Conservation (phyloP, 139 green algal species). For the Gonium pectorale region DNA sequence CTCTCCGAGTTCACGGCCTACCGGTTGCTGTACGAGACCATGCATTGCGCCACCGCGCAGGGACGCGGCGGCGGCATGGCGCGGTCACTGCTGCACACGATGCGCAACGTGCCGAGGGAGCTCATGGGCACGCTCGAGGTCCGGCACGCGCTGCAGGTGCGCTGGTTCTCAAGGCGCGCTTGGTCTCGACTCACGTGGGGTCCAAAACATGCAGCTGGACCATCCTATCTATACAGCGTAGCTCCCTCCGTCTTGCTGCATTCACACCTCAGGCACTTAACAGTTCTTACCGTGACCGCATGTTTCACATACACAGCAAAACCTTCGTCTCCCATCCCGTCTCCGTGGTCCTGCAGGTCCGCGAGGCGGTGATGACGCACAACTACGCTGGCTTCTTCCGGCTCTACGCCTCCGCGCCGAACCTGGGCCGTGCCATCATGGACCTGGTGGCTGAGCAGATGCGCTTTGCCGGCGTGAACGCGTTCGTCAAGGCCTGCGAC, state of each 20-base stretch:
- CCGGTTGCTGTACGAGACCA: conserved; percentile 73
- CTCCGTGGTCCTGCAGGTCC: too few species aligned
- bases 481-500: conserved; percentile 69
- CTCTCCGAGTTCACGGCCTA: conserved; percentile 70
- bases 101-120: conserved; percentile 54
- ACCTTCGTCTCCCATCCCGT: too few species aligned
- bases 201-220: too few species aligned
- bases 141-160: conserved; percentile 72
- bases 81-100: conserved; percentile 70
- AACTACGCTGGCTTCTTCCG: conserved; percentile 75
- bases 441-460: conserved; percentile 69
- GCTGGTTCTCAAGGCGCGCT: too few species aligned
- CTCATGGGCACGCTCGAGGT: conserved; percentile 56
- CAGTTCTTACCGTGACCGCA: too few species aligned
- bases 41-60: conserved; percentile 30
- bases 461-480: conserved; percentile 68
- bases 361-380: conserved; percentile 41
- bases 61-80: conserved; percentile 44
- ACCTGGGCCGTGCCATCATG: conserved; percentile 80
- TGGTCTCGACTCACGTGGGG: too few species aligned
- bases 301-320: too few species aligned
- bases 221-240: too few species aligned
- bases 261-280: too few species aligned
- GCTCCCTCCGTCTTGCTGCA: too few species aligned
- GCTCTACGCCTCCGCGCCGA: conserved; percentile 76